Base-by-base conservation (phyloP, 1,284 basidiomycete species). In the Cerioporus squamosus region DNA sequence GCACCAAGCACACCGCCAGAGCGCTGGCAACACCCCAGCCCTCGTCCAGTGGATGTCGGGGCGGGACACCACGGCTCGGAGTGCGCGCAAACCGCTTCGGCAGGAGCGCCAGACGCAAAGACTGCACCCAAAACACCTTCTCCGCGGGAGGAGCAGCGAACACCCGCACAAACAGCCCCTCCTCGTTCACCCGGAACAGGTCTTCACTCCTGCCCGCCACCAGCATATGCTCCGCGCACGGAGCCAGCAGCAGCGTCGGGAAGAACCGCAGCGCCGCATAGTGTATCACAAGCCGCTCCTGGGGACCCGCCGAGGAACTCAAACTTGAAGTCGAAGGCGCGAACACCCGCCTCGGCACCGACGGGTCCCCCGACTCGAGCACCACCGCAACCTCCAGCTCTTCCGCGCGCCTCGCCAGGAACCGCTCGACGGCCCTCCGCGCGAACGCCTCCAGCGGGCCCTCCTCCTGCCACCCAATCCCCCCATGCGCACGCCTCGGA, bases 191-290 rank as follows among this genome's bases (percentile, higher is more conserved):
- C 24, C 57, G 59, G 59, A 68, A 67, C 20, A 64, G 61, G 42
- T 56, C 51, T 33, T 67, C 66, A 2, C 55, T 26, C 39, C 52
- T 53, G 9, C 60, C 60, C 23, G 68, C 39, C 15, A 66, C 48
- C 18, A 66, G 50, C 40, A 63, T 61, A 36, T 68, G 66, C 42
- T 48, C 55, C 5, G 59, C 51, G 3, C 59, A 61, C 14, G 83
- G 83, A 9, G 75, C 72, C 7, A 77, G 63, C 42, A 88, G 72
- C 22, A 88, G 68, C 23, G 82, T 73, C 2, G 77, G 78, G 71
- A 85, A 90, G 60, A 87, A 75, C 5, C 76, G 73, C 0, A 83
- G 77, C 8, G 86, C 81, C 10, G 82, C 75, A 62, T 84, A 84
- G 24, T 72, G 74, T 38, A 89, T 79, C 65, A 76, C n/a, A 83